A percentile compares a stretch with the other conserved stretches of the same genome.
Conservation (phyloP, 2,329 filamentous ascomycete species). For the Beauveria sp. region DNA sequence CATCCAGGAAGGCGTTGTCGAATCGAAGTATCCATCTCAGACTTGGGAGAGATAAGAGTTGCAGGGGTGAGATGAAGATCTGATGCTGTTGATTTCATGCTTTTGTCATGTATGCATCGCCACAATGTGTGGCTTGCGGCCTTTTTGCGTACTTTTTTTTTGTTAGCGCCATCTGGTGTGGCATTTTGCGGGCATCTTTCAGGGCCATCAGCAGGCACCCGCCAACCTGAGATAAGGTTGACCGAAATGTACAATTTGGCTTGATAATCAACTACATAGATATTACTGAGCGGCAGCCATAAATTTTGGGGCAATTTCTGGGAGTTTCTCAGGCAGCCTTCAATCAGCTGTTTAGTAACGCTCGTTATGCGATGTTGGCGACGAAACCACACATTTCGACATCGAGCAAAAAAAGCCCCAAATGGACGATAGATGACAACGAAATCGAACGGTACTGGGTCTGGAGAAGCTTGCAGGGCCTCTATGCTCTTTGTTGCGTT, state of each 20-base stretch:
- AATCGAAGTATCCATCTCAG: neutral
- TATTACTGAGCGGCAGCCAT: neutral
- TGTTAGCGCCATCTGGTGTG: neutral
- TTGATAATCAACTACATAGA: neutral
- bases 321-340: too few relatives aligned
- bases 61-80: neutral
- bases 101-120: neutral
- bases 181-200: neutral
- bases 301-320: too few relatives aligned
- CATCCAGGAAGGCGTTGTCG: neutral
- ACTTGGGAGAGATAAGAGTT: neutral
- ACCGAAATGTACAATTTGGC: neutral
- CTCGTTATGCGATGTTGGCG: too few relatives aligned
- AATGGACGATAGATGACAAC: too few relatives aligned
- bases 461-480: neutral
- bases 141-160: slow-evolving; percentile 1
- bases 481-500: neutral
- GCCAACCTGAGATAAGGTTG: neutral
- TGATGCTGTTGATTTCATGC: neutral
- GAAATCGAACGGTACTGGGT: too few relatives aligned
- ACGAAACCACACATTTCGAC: too few relatives aligned
- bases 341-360: too few relatives aligned
- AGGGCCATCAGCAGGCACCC: neutral
- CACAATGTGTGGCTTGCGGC: slow-evolving; percentile 1
- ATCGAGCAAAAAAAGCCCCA: too few relatives aligned